Percentiles rank a stretch among this genome's conserved stretches.
phyloP scores from a whole-genome alignment of 805 yeast genomes.

The Yarrowia sp. region DNA sequence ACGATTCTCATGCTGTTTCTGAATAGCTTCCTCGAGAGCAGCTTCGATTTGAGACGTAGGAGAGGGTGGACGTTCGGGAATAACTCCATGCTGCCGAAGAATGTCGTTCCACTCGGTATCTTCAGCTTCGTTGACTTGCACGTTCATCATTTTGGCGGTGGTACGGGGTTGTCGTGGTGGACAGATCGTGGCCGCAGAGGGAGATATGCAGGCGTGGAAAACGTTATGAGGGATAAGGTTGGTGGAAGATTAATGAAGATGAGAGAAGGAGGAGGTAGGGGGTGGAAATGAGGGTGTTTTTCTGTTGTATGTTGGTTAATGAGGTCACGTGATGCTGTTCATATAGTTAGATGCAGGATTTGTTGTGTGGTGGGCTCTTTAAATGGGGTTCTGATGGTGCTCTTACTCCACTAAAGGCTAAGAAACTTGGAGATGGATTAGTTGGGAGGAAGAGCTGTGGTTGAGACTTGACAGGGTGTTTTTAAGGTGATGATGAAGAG shows the following conservation, averaged over 20 bases:
- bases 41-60: conserved; percentile 85
- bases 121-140: conserved; percentile 90
- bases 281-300: too few relatives aligned
- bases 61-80: conserved; percentile 87
- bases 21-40: conserved; percentile 79
- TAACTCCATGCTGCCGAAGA: conserved; percentile 81
- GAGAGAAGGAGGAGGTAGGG: too few relatives aligned
- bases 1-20: conserved; percentile 76
- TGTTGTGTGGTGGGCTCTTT: too few relatives aligned
- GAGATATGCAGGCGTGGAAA: neutral
- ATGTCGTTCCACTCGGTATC: conserved; percentile 99
- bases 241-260: neutral
- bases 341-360: too few relatives aligned
- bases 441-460: too few relatives aligned
- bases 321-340: too few relatives aligned
- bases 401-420: too few relatives aligned
- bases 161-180: neutral
- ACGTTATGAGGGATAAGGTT: neutral
- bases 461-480: too few relatives aligned
- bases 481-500: too few relatives aligned
- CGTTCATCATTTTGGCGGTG: conserved; percentile 39
- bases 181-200: neutral
- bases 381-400: too few relatives aligned
- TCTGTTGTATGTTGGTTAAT: too few relatives aligned
- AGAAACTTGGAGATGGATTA: too few relatives aligned